Conservation (phyloP, 2,329 filamentous ascomycete species). For the Penicillium polonicum region DNA sequence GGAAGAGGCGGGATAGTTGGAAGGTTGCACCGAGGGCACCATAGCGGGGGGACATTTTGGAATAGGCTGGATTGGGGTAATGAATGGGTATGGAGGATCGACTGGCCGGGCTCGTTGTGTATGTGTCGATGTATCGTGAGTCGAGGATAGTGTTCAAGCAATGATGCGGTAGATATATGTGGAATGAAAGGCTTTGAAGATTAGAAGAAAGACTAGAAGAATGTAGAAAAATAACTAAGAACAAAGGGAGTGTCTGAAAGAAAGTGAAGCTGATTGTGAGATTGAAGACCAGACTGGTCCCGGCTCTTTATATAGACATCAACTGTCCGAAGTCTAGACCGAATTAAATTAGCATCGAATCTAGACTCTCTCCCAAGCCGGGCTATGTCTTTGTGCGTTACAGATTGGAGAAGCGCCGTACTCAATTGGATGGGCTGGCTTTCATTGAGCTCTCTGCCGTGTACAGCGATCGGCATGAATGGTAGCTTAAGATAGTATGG, state of each 20-base stretch:
- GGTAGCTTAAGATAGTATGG: not conserved
- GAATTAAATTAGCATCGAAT: conserved; percentile 15
- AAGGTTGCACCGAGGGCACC: conserved; percentile 78
- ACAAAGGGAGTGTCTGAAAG: conserved; percentile 7
- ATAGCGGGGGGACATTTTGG: conserved; percentile 43
- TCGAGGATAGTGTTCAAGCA: not conserved
- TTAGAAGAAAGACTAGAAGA: not conserved
- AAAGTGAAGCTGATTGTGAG: conserved; percentile 8
- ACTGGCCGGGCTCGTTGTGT: not conserved
- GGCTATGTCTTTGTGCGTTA: conserved; percentile 9
- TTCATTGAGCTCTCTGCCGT: not conserved
- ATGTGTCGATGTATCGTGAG: not conserved
- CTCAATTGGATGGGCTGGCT: not conserved
- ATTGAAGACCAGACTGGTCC: conserved; percentile 6
- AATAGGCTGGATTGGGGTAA: not conserved
- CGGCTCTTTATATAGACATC: conserved; percentile 10
- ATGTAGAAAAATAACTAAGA: not conserved
- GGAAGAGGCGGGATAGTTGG: conserved; percentile 67
- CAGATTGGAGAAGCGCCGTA: conserved; percentile 1
- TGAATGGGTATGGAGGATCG: not conserved
- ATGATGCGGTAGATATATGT: not conserved
- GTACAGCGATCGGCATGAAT: conserved; percentile 2
- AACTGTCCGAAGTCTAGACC: conserved; percentile 15
- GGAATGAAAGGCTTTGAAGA: not conserved
- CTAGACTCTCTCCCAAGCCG: conserved; percentile 9